phyloP scores from a whole-genome alignment of 108 stramenopile species.

The Cyclotella distinguenda region DNA sequence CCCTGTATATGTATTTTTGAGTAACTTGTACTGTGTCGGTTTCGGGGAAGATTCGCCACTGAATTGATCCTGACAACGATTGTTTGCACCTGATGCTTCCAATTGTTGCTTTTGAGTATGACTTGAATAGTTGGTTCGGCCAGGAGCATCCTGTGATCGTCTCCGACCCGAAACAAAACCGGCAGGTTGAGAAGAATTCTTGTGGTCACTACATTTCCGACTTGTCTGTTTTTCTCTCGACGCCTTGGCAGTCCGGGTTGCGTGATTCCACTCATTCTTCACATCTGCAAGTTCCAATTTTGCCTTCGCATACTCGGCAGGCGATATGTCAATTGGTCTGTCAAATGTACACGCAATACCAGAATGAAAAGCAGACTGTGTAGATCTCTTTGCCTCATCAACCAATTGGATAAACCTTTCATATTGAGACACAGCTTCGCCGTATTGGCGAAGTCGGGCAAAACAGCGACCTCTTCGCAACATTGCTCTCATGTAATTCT shows the following conservation, averaged over 20 bases:
- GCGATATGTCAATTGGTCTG: slow-evolving; percentile 60
- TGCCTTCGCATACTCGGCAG: slow-evolving; percentile 49
- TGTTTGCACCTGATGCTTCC: slow-evolving; percentile 18
- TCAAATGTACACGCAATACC: slow-evolving; percentile 69
- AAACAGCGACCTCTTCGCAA: slow-evolving; percentile 81
- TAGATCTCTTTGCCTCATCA: slow-evolving; percentile 50
- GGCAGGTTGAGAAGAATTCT: slow-evolving; percentile 41
- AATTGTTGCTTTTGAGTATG: slow-evolving; percentile 20
- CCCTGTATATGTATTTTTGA: slow-evolving; percentile 15
- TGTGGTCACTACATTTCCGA: slow-evolving; percentile 44
- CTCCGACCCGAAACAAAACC: slow-evolving; percentile 27
- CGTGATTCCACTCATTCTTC: slow-evolving; percentile 43
- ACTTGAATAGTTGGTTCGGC: slow-evolving; percentile 20
- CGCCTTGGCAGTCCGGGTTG: slow-evolving; percentile 35
- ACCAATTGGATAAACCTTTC: slow-evolving; percentile 66
- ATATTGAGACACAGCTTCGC: slow-evolving; percentile 73
- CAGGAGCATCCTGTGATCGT: slow-evolving; percentile 32
- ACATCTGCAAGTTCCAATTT: slow-evolving; percentile 68
- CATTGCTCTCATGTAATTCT: slow-evolving; percentile 89
- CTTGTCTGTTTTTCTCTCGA: slow-evolving; percentile 33
- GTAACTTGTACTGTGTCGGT: slow-evolving; percentile 1
- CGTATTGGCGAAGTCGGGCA: slow-evolving; percentile 58
- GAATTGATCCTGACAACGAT: slow-evolving; percentile 75
- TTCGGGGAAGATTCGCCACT: slow-evolving; percentile 35
- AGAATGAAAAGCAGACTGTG: slow-evolving; percentile 20